These are phyloP conservation scores for Xanthoparmelia taractica DNA, from an alignment of 495 filamentous ascomycete species.

Conservation along the genomic window DNA sequence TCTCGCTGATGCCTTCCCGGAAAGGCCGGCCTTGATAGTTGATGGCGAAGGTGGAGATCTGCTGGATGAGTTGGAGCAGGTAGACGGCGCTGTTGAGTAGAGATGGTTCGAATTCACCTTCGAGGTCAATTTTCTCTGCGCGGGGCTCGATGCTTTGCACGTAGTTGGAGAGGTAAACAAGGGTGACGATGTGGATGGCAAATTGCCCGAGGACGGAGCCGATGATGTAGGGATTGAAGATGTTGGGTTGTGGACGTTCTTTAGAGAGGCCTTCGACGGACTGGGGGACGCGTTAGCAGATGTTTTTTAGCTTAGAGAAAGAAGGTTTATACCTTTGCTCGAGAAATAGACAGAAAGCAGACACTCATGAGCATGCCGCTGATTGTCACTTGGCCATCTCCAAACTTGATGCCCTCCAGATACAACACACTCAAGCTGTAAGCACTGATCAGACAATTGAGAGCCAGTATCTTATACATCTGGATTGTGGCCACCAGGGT, in stretches of 20 bases:
- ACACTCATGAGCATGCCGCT: slow-evolving; percentile 99
- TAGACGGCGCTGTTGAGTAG: slow-evolving; percentile 96
- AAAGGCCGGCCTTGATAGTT: slow-evolving; percentile 99
- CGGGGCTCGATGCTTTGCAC: slow-evolving; percentile 76
- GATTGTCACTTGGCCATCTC: slow-evolving; percentile 96
- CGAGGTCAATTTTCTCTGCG: slow-evolving; percentile 69
- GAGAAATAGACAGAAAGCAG: slow-evolving; percentile 94
- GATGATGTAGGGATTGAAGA: slow-evolving; percentile 99
- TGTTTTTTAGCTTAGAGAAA: slow-evolving; percentile 8
- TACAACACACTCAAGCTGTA: slow-evolving; percentile 97
- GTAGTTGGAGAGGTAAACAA: slow-evolving; percentile 89
- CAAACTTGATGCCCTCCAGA: slow-evolving; percentile 97
- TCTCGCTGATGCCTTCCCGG: slow-evolving; percentile 90
- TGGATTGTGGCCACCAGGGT: slow-evolving; percentile 97
- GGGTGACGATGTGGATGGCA: slow-evolving; percentile 85
- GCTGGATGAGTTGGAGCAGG: slow-evolving; percentile 95
- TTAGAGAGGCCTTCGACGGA: slow-evolving; percentile 92
- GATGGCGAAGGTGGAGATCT: slow-evolving; percentile 98
- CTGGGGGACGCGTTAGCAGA: slow-evolving; percentile 35
- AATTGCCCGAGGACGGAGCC: slow-evolving; percentile 97
- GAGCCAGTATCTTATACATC: slow-evolving; percentile 99
- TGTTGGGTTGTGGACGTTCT: slow-evolving; percentile 95
- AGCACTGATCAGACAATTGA: slow-evolving; percentile 97
- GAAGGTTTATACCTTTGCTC: slow-evolving; percentile 60
- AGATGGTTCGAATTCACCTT: slow-evolving; percentile 90